phyloP scores from a whole-genome alignment of 768 basidiomycete genomes.

The Amanita rubescens region DNA sequence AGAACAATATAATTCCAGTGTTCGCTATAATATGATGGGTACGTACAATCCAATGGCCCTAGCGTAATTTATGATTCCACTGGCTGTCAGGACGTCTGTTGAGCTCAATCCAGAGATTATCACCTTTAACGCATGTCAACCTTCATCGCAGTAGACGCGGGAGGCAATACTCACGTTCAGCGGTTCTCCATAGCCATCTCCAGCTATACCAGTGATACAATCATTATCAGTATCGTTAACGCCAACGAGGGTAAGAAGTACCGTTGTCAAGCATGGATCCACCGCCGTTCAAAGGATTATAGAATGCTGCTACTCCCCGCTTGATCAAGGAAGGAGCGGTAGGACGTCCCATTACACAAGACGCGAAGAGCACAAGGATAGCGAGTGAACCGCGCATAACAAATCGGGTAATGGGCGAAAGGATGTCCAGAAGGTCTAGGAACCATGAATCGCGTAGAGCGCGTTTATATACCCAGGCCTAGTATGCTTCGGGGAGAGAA shows the following conservation, averaged over 20 bases:
- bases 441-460: too few relatives aligned
- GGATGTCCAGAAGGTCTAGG: too few relatives aligned
- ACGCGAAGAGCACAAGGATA: too few relatives aligned
- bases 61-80: constrained; percentile 18
- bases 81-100: background rate
- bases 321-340: too few relatives aligned
- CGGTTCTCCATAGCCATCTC: constrained; percentile 54
- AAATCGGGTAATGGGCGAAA: too few relatives aligned
- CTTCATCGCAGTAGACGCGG: constrained; percentile 8
- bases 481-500: too few relatives aligned
- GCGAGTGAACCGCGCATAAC: too few relatives aligned
- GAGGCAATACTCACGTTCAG: constrained; percentile 52
- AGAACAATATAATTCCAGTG: background rate
- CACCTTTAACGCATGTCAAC: constrained; percentile 31
- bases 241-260: background rate
- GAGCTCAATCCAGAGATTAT: constrained; percentile 25
- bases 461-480: too few relatives aligned
- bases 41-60: constrained; percentile 57
- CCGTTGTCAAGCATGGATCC: constrained; percentile 64
- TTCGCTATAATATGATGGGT: background rate
- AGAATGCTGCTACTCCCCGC: constrained; percentile 15
- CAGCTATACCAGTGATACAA: constrained; percentile 25
- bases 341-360: too few relatives aligned
- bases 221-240: background rate
- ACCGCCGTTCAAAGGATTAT: constrained; percentile 41